These are phyloP conservation scores for Stemphylium beticola DNA, from an alignment of 2,329 filamentous ascomycete genomes.

Conservation along the genomic window DNA sequence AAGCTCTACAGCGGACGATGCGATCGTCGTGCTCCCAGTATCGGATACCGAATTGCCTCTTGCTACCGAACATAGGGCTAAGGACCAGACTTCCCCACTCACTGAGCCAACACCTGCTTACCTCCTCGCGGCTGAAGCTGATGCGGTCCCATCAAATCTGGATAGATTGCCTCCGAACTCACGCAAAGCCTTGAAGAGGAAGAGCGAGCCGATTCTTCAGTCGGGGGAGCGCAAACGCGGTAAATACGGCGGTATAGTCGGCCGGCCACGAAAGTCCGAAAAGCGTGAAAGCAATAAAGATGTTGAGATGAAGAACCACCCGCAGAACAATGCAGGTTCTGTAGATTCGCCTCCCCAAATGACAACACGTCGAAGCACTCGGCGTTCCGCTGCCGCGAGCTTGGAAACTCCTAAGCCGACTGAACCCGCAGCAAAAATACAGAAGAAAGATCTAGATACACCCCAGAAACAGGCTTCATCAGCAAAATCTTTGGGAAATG, in stretches of 20 bases:
- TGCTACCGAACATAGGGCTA: background rate
- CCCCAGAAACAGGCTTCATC: background rate
- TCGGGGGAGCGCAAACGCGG: conserved; percentile 18
- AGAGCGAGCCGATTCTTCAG: conserved; percentile 15
- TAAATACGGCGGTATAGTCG: conserved; percentile 21
- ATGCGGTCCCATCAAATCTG: conserved; percentile 26
- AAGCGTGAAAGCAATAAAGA: background rate
- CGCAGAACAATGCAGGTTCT: background rate
- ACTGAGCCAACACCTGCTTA: background rate
- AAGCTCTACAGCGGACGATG: background rate
- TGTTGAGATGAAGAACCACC: background rate
- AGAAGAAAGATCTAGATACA: background rate
- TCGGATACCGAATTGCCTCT: background rate
- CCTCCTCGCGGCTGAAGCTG: conserved; percentile 29
- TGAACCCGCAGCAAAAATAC: background rate
- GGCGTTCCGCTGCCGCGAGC: conserved; percentile 12
- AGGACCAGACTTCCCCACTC: background rate
- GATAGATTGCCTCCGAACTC: conserved; percentile 27
- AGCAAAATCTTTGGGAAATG: background rate
- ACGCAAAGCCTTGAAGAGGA: conserved; percentile 21
- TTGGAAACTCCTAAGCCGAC: background rate
- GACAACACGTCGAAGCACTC: conserved; percentile 21
- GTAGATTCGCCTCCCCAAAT: conserved; percentile 1
- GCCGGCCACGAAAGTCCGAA: conserved; percentile 23
- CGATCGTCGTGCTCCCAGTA: background rate